phyloP scores from a whole-genome alignment of 192 early-diverging fungal genomes.

The Pilobolus umbonatus region DNA sequence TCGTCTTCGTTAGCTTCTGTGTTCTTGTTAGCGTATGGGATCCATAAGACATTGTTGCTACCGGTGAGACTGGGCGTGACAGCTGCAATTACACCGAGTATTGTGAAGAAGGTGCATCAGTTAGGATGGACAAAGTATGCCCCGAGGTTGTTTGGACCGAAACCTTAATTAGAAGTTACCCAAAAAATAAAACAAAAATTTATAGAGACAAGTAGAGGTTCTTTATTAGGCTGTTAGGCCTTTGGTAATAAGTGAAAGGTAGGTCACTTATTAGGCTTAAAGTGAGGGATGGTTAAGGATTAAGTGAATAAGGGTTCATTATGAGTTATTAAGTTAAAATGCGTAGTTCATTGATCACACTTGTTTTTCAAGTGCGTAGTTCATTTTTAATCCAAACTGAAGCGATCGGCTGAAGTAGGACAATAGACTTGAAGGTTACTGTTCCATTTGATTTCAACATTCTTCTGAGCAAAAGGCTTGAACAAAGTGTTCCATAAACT shows the following conservation, averaged over 20 bases:
- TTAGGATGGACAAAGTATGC: conserved; percentile 40
- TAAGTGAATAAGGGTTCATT: too few species aligned
- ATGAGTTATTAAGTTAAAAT: too few species aligned
- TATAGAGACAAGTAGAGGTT: too few species aligned
- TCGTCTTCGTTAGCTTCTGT: conserved; percentile 41
- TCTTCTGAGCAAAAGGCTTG: conserved; percentile 4
- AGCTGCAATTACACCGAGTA: conserved; percentile 45
- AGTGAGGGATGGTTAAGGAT: too few species aligned
- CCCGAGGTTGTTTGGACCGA: too few species aligned
- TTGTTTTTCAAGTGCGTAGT: too few species aligned
- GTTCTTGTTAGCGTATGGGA: conserved; percentile 53
- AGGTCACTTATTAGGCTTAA: too few species aligned
- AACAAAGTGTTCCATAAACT: conserved; percentile 23
- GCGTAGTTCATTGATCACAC: too few species aligned
- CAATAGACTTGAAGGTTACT: conserved; percentile 6
- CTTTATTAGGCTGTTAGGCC: too few species aligned
- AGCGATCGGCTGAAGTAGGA: neutral
- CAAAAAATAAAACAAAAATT: too few species aligned
- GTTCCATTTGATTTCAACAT: neutral
- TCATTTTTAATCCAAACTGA: neutral
- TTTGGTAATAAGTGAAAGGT: too few species aligned
- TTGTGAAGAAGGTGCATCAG: conserved; percentile 46
- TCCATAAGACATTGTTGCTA: conserved; percentile 53
- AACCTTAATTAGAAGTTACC: too few species aligned
- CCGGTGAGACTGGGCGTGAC: conserved; percentile 54